Base-by-base conservation (phyloP, 148 eudicot species). In the Hydrangea macrophylla region DNA sequence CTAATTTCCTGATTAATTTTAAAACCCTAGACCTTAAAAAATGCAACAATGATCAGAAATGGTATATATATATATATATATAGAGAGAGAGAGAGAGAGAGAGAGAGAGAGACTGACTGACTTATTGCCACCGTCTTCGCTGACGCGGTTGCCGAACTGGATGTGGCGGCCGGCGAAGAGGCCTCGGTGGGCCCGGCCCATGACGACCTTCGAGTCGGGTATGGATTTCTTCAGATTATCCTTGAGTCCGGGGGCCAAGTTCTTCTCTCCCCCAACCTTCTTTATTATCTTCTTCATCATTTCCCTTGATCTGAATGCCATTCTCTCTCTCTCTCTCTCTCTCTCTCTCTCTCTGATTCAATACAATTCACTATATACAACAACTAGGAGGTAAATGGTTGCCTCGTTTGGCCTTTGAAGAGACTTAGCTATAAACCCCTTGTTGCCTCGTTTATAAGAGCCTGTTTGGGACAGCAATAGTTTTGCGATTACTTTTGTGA, bases 111-210 rank as follows among this genome's bases (percentile, higher is more conserved):
- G n/a, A n/a, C n/a, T n/a, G 39, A 58, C 92, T 35, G 59, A 93
- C 98, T 84, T 90, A 75, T 93, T 93, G 55, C 95, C 95, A 12
- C 98, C 98, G 65, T 90, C 92, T 74, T 93, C 95, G 71, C 98
- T 90, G 67, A 93, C 76, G 27, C 71, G 82, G 66, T 88, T 90
- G 40, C 98, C 98, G 53, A 65, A 94, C 80, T 90, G 97, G 79
- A 94, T 94, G 76, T 90, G 98, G 35, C 92, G 90, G 60, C 98
- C 98, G 20, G 96, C 98, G 55, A 73, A 94, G 66, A 94, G 81
- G 37, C 98, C 98, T 0, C 98, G 89, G 44, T 94, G 82, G 40
- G 98, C 98, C 7, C 98, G 83, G 27, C 90, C 90, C 98, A 94
- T 94, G 10, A 94, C 88, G 12, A 90, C 84, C 64, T 85, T 90